Conservation (phyloP, 345 rosid species). For the Schrenkiella parvula region DNA sequence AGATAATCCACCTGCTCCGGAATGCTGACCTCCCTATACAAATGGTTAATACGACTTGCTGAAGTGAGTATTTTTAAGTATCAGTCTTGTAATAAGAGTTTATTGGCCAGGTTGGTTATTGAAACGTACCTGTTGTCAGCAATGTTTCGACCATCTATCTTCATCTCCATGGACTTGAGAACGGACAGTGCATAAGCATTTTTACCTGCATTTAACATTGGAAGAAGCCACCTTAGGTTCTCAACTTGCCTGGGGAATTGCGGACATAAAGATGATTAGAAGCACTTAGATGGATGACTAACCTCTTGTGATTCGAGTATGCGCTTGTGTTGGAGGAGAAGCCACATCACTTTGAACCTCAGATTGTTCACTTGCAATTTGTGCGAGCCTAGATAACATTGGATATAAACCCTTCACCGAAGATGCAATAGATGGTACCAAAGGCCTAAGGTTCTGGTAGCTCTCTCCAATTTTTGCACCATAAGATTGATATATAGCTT, state of each 20-base stretch:
- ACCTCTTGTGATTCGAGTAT: slow-evolving; percentile 55
- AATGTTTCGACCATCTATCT: slow-evolving; percentile 75
- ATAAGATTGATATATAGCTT: slow-evolving; percentile 87
- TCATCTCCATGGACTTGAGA: slow-evolving; percentile 72
- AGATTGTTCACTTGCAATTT: slow-evolving; percentile 68
- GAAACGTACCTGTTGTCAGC: slow-evolving; percentile 52
- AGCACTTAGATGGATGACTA: slow-evolving; percentile 23
- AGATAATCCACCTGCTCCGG: slow-evolving; percentile 85
- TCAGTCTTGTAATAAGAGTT: background rate
- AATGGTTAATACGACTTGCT: slow-evolving; percentile 9
- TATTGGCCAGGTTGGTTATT: background rate
- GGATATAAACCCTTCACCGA: slow-evolving; percentile 64
- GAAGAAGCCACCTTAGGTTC: slow-evolving; percentile 7
- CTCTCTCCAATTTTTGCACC: slow-evolving; percentile 70
- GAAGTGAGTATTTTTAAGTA: background rate
- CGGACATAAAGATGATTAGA: background rate
- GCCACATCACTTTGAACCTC: slow-evolving; percentile 47
- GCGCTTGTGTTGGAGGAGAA: slow-evolving; percentile 34
- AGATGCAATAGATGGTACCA: slow-evolving; percentile 48
- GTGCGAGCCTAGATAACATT: slow-evolving; percentile 70
- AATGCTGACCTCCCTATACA: slow-evolving; percentile 58
- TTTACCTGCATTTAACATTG: slow-evolving; percentile 48
- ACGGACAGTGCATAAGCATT: slow-evolving; percentile 84
- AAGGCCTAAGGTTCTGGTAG: slow-evolving; percentile 54
- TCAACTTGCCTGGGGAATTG: background rate